phyloP scores from a whole-genome alignment of 208 protist species.

The Porcisia deanei region DNA sequence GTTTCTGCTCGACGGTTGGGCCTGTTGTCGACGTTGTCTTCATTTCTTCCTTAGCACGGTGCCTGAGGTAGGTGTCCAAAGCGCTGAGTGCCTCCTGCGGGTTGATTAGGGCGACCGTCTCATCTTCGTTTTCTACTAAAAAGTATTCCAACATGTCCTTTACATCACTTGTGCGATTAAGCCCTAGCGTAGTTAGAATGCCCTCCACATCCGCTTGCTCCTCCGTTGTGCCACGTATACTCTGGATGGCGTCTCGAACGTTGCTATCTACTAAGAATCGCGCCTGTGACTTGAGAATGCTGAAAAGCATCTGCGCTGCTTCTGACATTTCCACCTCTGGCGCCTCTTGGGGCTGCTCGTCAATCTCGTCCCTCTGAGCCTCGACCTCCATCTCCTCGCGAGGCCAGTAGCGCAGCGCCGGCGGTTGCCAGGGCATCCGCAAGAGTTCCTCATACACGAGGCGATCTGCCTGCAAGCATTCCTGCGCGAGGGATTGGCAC shows the following conservation, averaged over 20 bases:
- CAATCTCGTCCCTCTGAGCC: constrained; percentile 46
- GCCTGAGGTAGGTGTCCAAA: constrained; percentile 79
- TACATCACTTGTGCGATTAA: constrained; percentile 87
- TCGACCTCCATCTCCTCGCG: constrained; percentile 45
- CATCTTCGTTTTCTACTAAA: constrained; percentile 61
- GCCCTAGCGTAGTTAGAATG: constrained; percentile 92
- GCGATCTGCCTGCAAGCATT: constrained; percentile 93
- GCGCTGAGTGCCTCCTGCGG: constrained; percentile 86
- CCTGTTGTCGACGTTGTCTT: constrained; percentile 14
- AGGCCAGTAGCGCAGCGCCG: constrained; percentile 83
- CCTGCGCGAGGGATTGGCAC: constrained; percentile 85
- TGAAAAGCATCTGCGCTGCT: constrained; percentile 78
- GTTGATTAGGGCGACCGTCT: constrained; percentile 70
- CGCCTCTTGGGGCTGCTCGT: constrained; percentile 43
- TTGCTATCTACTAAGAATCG: constrained; percentile 89
- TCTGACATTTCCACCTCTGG: constrained; percentile 76
- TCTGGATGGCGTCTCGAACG: constrained; percentile 64
- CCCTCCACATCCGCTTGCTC: constrained; percentile 89
- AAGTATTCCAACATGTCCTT: constrained; percentile 92
- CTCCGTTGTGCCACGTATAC: constrained; percentile 71
- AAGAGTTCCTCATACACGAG: constrained; percentile 96
- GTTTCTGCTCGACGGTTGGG: constrained; percentile 13
- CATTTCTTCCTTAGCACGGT: constrained; percentile 40
- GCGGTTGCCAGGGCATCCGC: constrained; percentile 85
- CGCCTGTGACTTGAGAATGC: constrained; percentile 85